Evolutionary conservation across 768 basidiomycete genomes (phyloP), one percentile per base, ranked within the genome.

Genomic region (Guyanaporus albipodus): DNA sequence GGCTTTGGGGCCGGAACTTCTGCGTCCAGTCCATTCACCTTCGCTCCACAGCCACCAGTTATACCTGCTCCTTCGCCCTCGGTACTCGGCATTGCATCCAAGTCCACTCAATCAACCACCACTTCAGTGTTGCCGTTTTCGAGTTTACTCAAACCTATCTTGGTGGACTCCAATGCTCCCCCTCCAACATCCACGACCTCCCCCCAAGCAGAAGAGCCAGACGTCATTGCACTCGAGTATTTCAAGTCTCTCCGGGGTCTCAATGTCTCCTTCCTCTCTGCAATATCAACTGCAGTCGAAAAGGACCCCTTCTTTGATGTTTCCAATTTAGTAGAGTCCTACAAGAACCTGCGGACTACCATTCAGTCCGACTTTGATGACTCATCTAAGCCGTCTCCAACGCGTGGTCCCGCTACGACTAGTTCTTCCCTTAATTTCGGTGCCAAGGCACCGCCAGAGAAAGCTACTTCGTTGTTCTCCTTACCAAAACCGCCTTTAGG

Each of bases 201-300:
- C 42, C 24, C 50, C 46, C 17, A 35, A 53, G 44, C 54, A 52
- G 53, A 68, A 54, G 50, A 64, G 52, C 59, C 65, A 29, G 57
- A 68, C 26, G 54, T 56, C 14, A 50, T 57, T 21, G 71, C 74
- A 28, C 54, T 79, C 14, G 77, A 78, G 42, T 87, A 83, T 59
- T 87, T 80, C 67, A 77, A 69, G 32, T 77, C 80, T 21, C 74
- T 90, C n/a, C 81, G 87, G 28, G 87, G 86, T 12, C 73, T 90
- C 33, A 90, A 90, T 57, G 65, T 75, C 27, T 85, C 84, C 3
- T 70, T 89, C 49, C 60, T 85, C 19, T 68, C 75, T n/a, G 73
- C 77, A 12, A 61, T 87, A 44, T 70, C 76, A 24, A 75, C 76
- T 48, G 76, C 78, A 18, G 70, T 86, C 18, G 78, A 84, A 39